Evolutionary conservation across 2,329 filamentous ascomycete species (phyloP).

Genomic region (Didymella keratinophila): DNA sequence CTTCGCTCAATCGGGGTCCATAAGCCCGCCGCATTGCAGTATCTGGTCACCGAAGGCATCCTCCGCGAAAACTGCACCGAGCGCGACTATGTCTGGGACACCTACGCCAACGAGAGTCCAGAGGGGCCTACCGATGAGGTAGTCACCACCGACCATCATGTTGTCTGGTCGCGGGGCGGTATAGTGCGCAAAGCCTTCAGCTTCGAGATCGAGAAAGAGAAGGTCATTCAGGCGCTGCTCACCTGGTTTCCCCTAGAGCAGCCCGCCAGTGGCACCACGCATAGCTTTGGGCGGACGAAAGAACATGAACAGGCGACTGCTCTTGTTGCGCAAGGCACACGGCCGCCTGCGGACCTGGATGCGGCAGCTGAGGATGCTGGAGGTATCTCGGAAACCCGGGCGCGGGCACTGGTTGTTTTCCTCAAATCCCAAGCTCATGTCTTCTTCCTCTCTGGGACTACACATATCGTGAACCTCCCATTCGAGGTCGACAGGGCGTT

Average conservation of each 20-base stretch:
- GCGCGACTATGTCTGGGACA: slow-evolving; percentile 79
- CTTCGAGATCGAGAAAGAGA: slow-evolving; percentile 86
- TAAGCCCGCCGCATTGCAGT: slow-evolving; percentile 81
- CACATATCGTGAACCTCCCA: slow-evolving; percentile 88
- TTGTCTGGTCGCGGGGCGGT: slow-evolving; percentile 88
- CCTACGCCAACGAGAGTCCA: slow-evolving; percentile 58
- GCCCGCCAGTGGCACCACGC: slow-evolving; percentile 21
- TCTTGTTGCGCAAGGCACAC: slow-evolving; percentile 45
- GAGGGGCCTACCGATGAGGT: slow-evolving; percentile 75
- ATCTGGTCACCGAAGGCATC: slow-evolving; percentile 82
- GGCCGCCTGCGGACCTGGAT: slow-evolving; percentile 42
- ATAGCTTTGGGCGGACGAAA: slow-evolving; percentile 14
- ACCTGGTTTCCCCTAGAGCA: slow-evolving; percentile 74
- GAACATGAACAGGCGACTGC: slow-evolving; percentile 30
- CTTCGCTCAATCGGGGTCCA: slow-evolving; percentile 92
- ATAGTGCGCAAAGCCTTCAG: slow-evolving; percentile 85
- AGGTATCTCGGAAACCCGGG: slow-evolving; percentile 36
- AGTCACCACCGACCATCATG: slow-evolving; percentile 75
- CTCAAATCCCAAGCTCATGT: slow-evolving; percentile 93
- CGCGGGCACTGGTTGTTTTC: slow-evolving; percentile 81
- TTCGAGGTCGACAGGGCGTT: slow-evolving; percentile 92
- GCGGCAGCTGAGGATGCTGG: slow-evolving; percentile 27
- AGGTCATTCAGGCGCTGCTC: slow-evolving; percentile 84
- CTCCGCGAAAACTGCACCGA: slow-evolving; percentile 72
- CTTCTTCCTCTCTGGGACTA: slow-evolving; percentile 87